Base-by-base conservation (phyloP, 75 land plant genomes). In the Cryptomeria japonica region DNA sequence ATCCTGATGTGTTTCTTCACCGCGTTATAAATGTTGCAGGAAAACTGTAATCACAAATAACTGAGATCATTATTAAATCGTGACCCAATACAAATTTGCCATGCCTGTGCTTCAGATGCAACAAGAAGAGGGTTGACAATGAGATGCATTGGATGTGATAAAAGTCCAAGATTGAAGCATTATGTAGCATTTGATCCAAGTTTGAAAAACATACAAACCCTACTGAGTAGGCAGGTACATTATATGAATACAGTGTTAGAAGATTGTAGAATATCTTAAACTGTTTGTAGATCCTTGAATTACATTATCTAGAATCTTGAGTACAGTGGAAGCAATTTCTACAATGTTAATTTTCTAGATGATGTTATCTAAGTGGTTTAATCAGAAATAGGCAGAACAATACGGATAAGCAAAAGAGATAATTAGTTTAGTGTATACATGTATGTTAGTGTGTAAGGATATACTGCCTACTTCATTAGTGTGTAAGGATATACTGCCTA, bases 61-160 rank as follows among this genome's bases (percentile, higher is more conserved):
- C 14, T 75, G 37, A 75, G 14, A 34, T 5, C 77, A 75, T 32
- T 32, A 73, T 73, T 34, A 75, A 32, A 75, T 14, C 14, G 14
- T 32, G 77, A 34, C 16, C n/a, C n/a, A n/a, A n/a, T n/a, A n/a
- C n/a, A n/a, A n/a, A 75, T 75, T 75, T 75, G 34, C 37, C 37
- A 31, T 38, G 77, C 77, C 38, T 75, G 77, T 75, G 16, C n/a
- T 75, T 75, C 77, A 75, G 38, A 75, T 75, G 77, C 77, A 75
- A 75, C 37, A 38, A 75, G 37, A 13, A 13, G 12, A 13, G 12
- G 77, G 37, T 75, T 64, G 70, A 64, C n/a, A 31, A 25, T 64
- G 70, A 64, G 70, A 25, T 34, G 77, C 77, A 75, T 32, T 75
- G 34, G 77, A 32, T 75, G 77, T n/a, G 12, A 72, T 72, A 11